Conservation (phyloP, 2,329 filamentous ascomycete genomes). For the Verticillium klebahnii region DNA sequence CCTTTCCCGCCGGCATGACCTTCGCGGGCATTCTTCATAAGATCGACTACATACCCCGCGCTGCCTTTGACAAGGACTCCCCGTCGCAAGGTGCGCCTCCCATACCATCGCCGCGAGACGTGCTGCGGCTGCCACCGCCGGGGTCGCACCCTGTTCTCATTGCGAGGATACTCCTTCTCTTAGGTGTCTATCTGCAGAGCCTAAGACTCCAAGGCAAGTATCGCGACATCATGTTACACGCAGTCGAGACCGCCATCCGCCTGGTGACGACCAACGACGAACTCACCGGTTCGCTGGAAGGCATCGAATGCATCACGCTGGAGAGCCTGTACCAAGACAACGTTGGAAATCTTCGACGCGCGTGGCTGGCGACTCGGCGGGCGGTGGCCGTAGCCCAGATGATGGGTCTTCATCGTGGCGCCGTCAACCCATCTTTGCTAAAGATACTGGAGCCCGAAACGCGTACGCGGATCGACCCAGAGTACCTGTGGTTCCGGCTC, state of each 20-base stretch:
- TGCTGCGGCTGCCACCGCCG: constrained; percentile 23
- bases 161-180: constrained; percentile 40
- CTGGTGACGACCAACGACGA: constrained; percentile 47
- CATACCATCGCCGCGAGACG: constrained; percentile 16
- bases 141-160: constrained; percentile 40
- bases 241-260: constrained; percentile 25
- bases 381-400: constrained; percentile 46
- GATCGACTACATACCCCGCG: background rate
- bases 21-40: background rate
- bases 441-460: constrained; percentile 32
- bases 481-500: constrained; percentile 44
- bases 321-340: constrained; percentile 46
- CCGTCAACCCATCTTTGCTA: constrained; percentile 11
- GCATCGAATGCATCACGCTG: constrained; percentile 46
- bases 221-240: constrained; percentile 22
- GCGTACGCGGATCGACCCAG: background rate
- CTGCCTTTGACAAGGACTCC: background rate
- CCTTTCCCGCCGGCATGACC: background rate
- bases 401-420: constrained; percentile 38
- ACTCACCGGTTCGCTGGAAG: constrained; percentile 45
- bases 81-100: background rate
- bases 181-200: constrained; percentile 42
- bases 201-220: constrained; percentile 27
- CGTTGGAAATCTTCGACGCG: constrained; percentile 46
- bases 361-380: constrained; percentile 47